Evolutionary conservation across 2,329 filamentous ascomycete genomes (phyloP).

Genomic region (Diaporthe velutina): DNA sequence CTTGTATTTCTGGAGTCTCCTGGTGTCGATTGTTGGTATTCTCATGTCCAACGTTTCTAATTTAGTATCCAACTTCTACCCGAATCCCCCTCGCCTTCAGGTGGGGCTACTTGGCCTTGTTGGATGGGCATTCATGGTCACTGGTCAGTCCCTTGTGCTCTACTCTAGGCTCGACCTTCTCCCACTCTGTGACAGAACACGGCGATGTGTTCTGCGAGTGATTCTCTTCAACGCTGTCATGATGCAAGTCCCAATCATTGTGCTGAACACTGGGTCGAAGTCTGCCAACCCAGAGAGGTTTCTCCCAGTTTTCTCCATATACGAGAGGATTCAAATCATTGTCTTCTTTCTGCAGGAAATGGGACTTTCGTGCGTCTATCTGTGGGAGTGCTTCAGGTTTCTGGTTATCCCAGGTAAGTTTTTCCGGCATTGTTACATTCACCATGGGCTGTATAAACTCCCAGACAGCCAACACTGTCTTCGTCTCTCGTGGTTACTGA

Average conservation of each 20-base stretch:
- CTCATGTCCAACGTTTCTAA: constrained; percentile 12
- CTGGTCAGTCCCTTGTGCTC: not conserved
- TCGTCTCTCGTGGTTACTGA: not conserved
- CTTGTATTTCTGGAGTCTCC: not conserved
- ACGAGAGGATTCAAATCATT: constrained; percentile 1
- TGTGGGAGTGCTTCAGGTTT: constrained; percentile 14
- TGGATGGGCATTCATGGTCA: not conserved
- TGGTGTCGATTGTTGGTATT: not conserved
- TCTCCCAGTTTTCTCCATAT: not conserved
- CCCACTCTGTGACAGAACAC: not conserved
- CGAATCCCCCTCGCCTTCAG: not conserved
- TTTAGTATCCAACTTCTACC: not conserved
- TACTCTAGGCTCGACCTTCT: constrained; percentile 12
- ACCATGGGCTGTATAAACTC: no score
- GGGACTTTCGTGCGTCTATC: not conserved
- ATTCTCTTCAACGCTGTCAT: not conserved
- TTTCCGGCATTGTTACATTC: not conserved
- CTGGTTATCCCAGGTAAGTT: not conserved
- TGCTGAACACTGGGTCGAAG: not conserved
- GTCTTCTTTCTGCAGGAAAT: constrained; percentile 10
- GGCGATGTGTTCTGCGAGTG: not conserved
- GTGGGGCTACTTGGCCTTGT: not conserved
- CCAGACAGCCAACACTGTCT: not conserved
- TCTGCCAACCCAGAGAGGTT: not conserved
- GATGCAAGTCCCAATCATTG: not conserved